These are phyloP conservation scores for Globisporangium spiculum DNA, from an alignment of 352 stramenopile species.

Conservation along the genomic window DNA sequence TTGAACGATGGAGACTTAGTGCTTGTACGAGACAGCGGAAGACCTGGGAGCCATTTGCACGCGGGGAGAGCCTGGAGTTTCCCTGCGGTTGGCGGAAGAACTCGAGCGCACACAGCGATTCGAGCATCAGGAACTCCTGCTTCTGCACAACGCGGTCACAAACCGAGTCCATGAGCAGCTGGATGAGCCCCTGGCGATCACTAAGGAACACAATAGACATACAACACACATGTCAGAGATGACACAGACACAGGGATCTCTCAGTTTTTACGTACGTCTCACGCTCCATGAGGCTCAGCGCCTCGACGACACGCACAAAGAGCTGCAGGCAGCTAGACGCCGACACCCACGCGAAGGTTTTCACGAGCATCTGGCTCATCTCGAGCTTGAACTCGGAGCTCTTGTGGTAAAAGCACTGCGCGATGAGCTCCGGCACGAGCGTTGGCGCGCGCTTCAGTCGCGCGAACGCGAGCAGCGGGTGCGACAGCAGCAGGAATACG, in stretches of 20 bases:
- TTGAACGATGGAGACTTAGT: slow-evolving; percentile 18
- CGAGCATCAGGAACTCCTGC: slow-evolving; percentile 48
- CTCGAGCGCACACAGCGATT: slow-evolving; percentile 46
- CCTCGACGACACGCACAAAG: slow-evolving; percentile 53
- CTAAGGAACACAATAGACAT: slow-evolving; percentile 17
- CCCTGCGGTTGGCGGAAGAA: slow-evolving; percentile 36
- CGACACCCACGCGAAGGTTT: slow-evolving; percentile 53
- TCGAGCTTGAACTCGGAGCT: slow-evolving; percentile 46
- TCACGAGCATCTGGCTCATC: slow-evolving; percentile 56
- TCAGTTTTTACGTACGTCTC: slow-evolving; percentile 36
- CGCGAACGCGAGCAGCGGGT: slow-evolving; percentile 58
- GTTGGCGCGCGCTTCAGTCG: slow-evolving; percentile 38
- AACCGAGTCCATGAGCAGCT: slow-evolving; percentile 42
- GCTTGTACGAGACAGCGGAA: slow-evolving; percentile 55
- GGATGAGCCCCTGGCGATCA: slow-evolving; percentile 43
- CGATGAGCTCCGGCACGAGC: slow-evolving; percentile 55
- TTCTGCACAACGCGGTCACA: slow-evolving; percentile 32
- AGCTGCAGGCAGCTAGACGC: slow-evolving; percentile 39
- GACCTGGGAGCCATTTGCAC: slow-evolving; percentile 35
- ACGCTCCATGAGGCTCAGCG: slow-evolving; percentile 59
- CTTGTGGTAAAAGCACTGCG: slow-evolving; percentile 60
- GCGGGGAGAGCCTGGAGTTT: slow-evolving; percentile 33
- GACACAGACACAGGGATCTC: not conserved
- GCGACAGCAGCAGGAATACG: slow-evolving; percentile 62
- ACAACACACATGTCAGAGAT: not conserved